These are phyloP conservation scores for Saprolegnia parasitica DNA, from an alignment of 352 stramenopile species.

Conservation along the genomic window DNA sequence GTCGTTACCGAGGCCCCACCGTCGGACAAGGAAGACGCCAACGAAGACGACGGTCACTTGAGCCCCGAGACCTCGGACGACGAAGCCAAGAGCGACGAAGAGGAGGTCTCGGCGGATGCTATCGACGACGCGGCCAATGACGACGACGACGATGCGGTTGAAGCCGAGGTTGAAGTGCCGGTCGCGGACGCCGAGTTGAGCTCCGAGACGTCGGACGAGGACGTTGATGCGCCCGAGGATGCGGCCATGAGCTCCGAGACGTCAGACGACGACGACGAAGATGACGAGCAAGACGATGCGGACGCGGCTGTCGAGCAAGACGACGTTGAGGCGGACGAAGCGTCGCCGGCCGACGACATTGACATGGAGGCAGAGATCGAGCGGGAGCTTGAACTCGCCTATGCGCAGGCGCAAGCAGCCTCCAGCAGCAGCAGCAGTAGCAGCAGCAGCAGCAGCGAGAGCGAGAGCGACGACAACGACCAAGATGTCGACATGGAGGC, in stretches of 20 bases:
- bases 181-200: not conserved
- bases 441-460: constrained; percentile 18
- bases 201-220: constrained; percentile 18
- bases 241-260: not conserved
- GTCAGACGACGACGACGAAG: not conserved
- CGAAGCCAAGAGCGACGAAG: not conserved
- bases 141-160: not conserved
- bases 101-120: not conserved
- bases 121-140: constrained; percentile 9
- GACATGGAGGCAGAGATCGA: constrained; percentile 30
- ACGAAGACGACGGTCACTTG: constrained; percentile 27
- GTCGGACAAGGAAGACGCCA: not conserved
- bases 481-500: constrained; percentile 10
- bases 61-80: constrained; percentile 25
- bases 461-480: constrained; percentile 12
- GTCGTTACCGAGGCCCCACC: not conserved
- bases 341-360: constrained; percentile 11
- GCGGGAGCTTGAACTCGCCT: constrained; percentile 28
- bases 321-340: constrained; percentile 22
- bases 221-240: not conserved
- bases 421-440: not conserved
- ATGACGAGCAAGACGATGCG: not conserved
- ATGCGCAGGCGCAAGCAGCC: constrained; percentile 25
- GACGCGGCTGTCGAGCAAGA: not conserved
- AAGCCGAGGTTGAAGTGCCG: constrained; percentile 13